phyloP scores from a whole-genome alignment of 495 filamentous ascomycete species.

The Bacidia gigantensis region DNA sequence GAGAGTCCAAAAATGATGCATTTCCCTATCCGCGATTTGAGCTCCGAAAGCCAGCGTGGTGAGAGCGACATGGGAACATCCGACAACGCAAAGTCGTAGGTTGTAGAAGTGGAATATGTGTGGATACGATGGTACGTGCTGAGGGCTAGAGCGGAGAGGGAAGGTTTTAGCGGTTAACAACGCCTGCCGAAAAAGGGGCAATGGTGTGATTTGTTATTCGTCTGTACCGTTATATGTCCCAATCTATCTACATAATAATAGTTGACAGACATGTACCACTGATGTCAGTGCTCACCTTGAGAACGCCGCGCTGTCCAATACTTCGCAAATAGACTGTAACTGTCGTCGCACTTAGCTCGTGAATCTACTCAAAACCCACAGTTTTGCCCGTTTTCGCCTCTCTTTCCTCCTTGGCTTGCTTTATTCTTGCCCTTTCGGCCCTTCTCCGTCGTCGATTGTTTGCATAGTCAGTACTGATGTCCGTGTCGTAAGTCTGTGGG shows the following conservation, averaged over 20 bases:
- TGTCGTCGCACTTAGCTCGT: too few relatives aligned
- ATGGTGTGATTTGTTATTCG: not conserved
- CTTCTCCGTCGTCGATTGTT: constrained; percentile 39
- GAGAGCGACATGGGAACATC: constrained; percentile 11
- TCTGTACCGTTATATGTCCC: not conserved
- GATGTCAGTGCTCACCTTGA: not conserved
- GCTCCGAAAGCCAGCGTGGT: constrained; percentile 61
- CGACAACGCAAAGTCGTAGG: not conserved
- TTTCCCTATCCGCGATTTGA: constrained; percentile 61
- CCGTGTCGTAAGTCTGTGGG: constrained; percentile 31
- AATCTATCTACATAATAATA: not conserved
- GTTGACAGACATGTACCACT: not conserved
- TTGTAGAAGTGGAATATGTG: not conserved
- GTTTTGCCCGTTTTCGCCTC: constrained; percentile 23
- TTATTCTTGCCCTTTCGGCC: constrained; percentile 36
- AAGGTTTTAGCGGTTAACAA: too few relatives aligned
- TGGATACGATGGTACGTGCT: not conserved
- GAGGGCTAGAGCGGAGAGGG: not conserved
- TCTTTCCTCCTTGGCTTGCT: constrained; percentile 33
- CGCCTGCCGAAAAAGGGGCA: too few relatives aligned
- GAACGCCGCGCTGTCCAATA: not conserved
- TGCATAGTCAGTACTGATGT: constrained; percentile 39
- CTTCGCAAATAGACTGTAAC: too few relatives aligned
- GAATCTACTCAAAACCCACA: constrained; percentile 17
- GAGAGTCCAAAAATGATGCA: constrained; percentile 71